phyloP scores from a whole-genome alignment of 345 rosid species.

The Ailanthus altissimus region DNA sequence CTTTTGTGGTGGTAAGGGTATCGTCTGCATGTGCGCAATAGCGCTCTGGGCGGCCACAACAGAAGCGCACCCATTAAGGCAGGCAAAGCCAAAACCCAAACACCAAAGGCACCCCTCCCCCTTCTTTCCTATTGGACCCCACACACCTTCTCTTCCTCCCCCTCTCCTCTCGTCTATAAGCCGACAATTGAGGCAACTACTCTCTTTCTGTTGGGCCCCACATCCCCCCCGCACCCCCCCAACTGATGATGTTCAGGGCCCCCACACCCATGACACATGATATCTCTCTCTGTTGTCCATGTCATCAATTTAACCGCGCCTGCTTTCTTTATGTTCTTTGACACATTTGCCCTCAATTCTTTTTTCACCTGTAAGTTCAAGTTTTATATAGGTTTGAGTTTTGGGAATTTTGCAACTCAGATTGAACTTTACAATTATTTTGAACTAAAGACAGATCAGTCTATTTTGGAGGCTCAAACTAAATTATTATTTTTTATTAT shows the following conservation, averaged over 20 bases:
- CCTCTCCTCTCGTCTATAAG: not conserved
- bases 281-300: not conserved
- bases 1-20: no score
- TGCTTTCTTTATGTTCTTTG: not conserved
- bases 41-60: conserved; percentile 24
- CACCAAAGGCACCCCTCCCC: no score
- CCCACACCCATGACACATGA: not conserved
- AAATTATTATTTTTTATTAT: no score
- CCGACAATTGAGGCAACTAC: conserved; percentile 24
- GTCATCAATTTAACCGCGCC: no score
- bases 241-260: not conserved
- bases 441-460: not conserved
- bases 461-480: not conserved
- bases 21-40: conserved; percentile 20
- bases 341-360: not conserved
- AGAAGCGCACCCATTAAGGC: not conserved
- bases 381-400: no score
- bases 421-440: not conserved
- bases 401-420: not conserved
- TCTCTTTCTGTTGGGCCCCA: no score
- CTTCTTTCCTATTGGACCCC: not conserved
- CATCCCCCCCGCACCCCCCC: not conserved
- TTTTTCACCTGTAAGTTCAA: no score
- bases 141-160: conserved; percentile 1
- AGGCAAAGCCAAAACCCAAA: no score